Evolutionary conservation across 805 yeast species (phyloP), one percentile per base, ranked within the genome.

Genomic region (Isabelozyma gotoi): DNA sequence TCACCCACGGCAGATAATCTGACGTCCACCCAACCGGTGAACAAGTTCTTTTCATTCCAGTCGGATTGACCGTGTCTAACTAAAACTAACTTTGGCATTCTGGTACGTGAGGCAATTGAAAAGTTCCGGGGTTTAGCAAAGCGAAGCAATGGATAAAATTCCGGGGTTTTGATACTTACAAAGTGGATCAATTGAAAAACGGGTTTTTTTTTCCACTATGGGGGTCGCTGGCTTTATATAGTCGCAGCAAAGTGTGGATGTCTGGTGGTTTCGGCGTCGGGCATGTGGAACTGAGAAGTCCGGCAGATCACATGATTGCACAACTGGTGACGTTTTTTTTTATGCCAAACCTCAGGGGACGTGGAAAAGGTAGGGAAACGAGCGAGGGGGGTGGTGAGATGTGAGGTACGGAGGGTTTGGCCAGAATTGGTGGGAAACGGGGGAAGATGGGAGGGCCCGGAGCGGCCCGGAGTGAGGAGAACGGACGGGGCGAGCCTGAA

Each of bases 11-110:
- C 90, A 43, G 92, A 83, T 68, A 91, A 81, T 63, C 80, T 76
- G 57, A 89, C 96, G 72, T 91, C 98, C 51, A 92, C 97, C 98
- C 98, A 91, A 65, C 98, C 98, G 71, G 97, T 91, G 85, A 91
- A 91, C 58, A 91, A 80, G 82, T 91, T 92, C 80, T 89, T 88
- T 74, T 89, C 96, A 74, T 91, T 91, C 98, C 98, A 91, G 73
- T 88, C 97, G 76, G 96, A 88, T 80, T 92, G 96, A 63, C 98
- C 98, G 91, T 91, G 98, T 81, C 98, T 91, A 58, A 92, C 90
- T 67, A 91, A 80, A 67, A 91, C 83, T 72, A 91, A 80, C 73
- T 87, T 89, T 45, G 70, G 72, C 76, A 71, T 71, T 47, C 40
- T 60, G 19, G 14, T 27, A 39, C 44, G 15, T 24, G 11, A 7